Conservation (phyloP, 139 green algal genomes). For the Picochlorum sp. region DNA sequence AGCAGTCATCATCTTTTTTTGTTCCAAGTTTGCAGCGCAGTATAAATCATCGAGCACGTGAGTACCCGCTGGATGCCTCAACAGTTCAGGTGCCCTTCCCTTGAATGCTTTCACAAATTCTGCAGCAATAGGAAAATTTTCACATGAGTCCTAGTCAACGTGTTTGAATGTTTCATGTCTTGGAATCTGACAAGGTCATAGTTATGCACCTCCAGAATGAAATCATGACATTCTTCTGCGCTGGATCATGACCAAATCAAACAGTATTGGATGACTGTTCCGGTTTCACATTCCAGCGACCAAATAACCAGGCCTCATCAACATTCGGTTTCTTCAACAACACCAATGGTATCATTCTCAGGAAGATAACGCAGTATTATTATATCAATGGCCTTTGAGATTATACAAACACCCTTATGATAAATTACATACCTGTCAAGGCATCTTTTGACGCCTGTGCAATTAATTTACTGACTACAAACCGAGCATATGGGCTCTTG, state of each 20-base stretch:
- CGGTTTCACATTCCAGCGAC: slow-evolving; percentile 37
- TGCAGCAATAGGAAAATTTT: slow-evolving; percentile 19
- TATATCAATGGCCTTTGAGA: slow-evolving; percentile 30
- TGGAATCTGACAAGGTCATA: background rate
- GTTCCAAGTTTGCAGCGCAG: slow-evolving; percentile 22
- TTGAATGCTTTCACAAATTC: slow-evolving; percentile 52
- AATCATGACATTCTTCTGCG: slow-evolving; percentile 29
- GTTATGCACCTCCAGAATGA: background rate
- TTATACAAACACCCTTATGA: background rate
- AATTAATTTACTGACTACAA: slow-evolving; percentile 74
- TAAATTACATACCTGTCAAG: slow-evolving; percentile 31
- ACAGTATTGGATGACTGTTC: background rate
- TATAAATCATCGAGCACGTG: slow-evolving; percentile 77
- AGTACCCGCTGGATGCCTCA: slow-evolving; percentile 67
- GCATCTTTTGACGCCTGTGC: slow-evolving; percentile 42
- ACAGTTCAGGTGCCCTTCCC: slow-evolving; percentile 56
- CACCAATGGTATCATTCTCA: background rate
- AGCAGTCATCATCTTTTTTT: slow-evolving; percentile 55
- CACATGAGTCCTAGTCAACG: background rate
- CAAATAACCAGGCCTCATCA: slow-evolving; percentile 14
- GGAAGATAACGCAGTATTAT: slow-evolving; percentile 65
- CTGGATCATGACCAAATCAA: slow-evolving; percentile 37
- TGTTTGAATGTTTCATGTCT: slow-evolving; percentile 6
- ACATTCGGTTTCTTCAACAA: slow-evolving; percentile 9
- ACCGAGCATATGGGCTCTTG: slow-evolving; percentile 71